Evolutionary conservation across 768 basidiomycete genomes (phyloP).

Genomic region (Auricularia auricula-judae): DNA sequence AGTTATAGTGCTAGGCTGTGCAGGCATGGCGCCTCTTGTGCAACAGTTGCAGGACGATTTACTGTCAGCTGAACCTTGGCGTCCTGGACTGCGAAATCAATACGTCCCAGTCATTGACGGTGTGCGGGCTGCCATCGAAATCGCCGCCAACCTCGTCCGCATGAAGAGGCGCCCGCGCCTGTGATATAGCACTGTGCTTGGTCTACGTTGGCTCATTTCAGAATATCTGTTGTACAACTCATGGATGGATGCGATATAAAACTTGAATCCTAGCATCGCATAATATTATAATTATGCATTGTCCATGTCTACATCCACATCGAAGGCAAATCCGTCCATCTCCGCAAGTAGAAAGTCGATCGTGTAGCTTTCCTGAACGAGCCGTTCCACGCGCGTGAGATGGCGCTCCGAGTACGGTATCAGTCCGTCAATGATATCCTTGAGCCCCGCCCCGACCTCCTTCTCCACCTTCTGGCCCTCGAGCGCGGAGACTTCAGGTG

Average conservation of each 20-base stretch:
- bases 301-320: conserved; percentile 3
- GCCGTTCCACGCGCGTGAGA: conserved; percentile 67
- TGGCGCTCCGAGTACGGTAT: conserved; percentile 95
- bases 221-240: too few species aligned
- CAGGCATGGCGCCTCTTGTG: not conserved
- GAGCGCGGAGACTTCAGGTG: not conserved
- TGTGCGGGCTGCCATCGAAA: not conserved
- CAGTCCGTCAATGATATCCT: conserved; percentile 73
- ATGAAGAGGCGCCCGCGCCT: too few species aligned
- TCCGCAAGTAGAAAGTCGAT: conserved; percentile 82
- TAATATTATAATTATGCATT: not conserved
- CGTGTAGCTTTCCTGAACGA: conserved; percentile 92
- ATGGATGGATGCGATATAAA: too few species aligned
- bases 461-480: not conserved
- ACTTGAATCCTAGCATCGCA: not conserved
- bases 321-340: conserved; percentile 48
- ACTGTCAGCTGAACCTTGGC: not conserved
- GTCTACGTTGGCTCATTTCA: too few species aligned
- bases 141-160: not conserved
- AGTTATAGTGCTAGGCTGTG: not conserved
- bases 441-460: conserved; percentile 25
- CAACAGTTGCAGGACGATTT: not conserved
- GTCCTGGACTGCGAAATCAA: not conserved
- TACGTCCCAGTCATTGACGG: not conserved
- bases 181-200: too few species aligned